Conservation (phyloP, 1,284 basidiomycete genomes). For the Leucoagaricus sp. region DNA sequence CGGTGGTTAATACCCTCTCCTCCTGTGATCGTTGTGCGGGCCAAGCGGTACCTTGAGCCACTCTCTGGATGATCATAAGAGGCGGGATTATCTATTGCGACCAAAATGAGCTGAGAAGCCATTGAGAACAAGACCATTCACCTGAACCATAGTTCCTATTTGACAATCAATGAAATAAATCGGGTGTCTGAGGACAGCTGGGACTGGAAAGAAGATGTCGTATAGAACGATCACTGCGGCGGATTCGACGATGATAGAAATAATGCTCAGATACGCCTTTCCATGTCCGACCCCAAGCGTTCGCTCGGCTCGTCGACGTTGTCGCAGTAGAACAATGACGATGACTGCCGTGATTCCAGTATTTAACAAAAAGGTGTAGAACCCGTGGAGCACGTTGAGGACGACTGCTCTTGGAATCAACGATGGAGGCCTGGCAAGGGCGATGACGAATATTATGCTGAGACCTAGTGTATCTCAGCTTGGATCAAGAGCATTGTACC, state of each 20-base stretch:
- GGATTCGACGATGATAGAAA: constrained; percentile 31
- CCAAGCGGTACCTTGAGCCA: constrained; percentile 2
- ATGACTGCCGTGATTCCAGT: constrained; percentile 25
- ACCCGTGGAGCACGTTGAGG: no score
- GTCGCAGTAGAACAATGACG: constrained; percentile 18
- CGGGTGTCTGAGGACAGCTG: neutral
- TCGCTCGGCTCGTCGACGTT: constrained; percentile 10
- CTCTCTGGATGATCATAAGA: constrained; percentile 7
- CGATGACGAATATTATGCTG: neutral
- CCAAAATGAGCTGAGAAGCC: neutral
- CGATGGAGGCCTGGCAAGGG: neutral
- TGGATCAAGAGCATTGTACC: no score
- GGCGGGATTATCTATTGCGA: neutral
- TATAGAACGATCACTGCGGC: constrained; percentile 15
- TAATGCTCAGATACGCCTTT: constrained; percentile 25
- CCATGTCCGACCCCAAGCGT: constrained; percentile 20
- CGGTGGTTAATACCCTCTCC: no score
- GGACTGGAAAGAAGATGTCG: neutral
- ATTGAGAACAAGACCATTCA: neutral
- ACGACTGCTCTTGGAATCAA: no score
- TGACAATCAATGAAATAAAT: neutral
- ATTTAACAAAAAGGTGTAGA: constrained; percentile 23
- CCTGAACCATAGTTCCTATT: constrained; percentile 7
- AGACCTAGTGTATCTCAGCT: neutral
- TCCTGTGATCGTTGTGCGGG: neutral